Percentiles rank a stretch among this genome's conserved stretches.
Evolutionary conservation across 768 basidiomycete species (phyloP).

Genomic region (Tephrocybe sp.): DNA sequence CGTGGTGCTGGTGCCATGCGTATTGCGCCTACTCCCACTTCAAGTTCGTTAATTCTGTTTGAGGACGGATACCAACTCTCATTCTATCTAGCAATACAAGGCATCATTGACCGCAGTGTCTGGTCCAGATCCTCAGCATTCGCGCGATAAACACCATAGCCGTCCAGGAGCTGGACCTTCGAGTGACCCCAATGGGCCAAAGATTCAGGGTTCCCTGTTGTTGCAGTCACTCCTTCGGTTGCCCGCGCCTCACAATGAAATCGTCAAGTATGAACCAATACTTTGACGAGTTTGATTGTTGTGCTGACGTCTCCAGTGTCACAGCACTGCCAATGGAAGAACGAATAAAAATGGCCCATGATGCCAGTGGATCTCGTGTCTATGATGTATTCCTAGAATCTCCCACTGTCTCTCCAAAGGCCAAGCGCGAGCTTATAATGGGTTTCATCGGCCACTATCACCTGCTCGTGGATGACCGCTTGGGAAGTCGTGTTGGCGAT

Average conservation of each 20-base stretch:
- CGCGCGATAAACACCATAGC: slow-evolving; percentile 9
- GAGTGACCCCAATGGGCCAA: slow-evolving; percentile 53
- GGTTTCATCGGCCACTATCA: slow-evolving; percentile 79
- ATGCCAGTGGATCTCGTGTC: slow-evolving; percentile 70
- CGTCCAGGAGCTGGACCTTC: slow-evolving; percentile 13
- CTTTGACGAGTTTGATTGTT: slow-evolving; percentile 3
- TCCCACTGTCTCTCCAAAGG: slow-evolving; percentile 57
- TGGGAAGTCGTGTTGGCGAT: slow-evolving; percentile 88
- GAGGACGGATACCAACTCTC: neutral
- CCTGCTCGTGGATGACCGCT: slow-evolving; percentile 79
- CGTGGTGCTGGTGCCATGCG: slow-evolving; percentile 60
- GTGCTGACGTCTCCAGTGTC: slow-evolving; percentile 43
- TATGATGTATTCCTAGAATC: slow-evolving; percentile 78
- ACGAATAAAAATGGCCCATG: slow-evolving; percentile 47
- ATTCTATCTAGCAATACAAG: slow-evolving; percentile 21
- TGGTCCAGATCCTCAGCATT: neutral
- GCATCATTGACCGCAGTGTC: slow-evolving; percentile 2
- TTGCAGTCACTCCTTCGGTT: slow-evolving; percentile 80
- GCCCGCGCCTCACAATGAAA: slow-evolving; percentile 59
- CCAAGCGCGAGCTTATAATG: slow-evolving; percentile 69
- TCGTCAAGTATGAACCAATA: slow-evolving; percentile 54
- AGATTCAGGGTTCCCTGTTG: slow-evolving; percentile 81
- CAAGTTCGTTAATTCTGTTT: slow-evolving; percentile 34
- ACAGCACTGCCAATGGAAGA: slow-evolving; percentile 54
- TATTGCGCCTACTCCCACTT: slow-evolving; percentile 51